A percentile compares a stretch with the other conserved stretches of the same genome.
phyloP scores from a whole-genome alignment of 2,329 filamentous ascomycete species.

The Chrysoporthe puriensis region DNA sequence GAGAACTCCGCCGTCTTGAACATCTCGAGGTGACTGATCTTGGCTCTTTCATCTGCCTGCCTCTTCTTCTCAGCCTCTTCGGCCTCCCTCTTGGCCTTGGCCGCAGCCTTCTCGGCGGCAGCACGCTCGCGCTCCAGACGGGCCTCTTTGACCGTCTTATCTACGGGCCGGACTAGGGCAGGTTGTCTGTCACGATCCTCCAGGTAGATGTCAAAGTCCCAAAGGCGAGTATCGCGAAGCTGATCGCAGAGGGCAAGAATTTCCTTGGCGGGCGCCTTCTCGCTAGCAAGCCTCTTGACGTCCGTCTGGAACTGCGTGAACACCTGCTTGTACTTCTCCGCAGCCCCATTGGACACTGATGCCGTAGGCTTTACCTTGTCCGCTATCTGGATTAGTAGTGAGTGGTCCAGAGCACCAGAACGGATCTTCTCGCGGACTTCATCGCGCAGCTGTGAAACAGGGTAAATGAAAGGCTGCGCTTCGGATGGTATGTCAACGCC shows the following conservation, averaged over 20 bases:
- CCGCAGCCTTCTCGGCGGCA: constrained; percentile 54
- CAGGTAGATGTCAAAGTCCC: constrained; percentile 69
- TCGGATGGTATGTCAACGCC: constrained; percentile 64
- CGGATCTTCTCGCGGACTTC: constrained; percentile 39
- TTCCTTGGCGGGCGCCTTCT: constrained; percentile 56
- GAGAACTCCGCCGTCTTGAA: constrained; percentile 50
- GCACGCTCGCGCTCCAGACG: constrained; percentile 57
- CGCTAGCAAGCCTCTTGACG: constrained; percentile 45
- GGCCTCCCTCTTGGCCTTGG: constrained; percentile 38
- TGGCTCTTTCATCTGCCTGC: constrained; percentile 45
- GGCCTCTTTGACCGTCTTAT: constrained; percentile 57
- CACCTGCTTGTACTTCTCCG: constrained; percentile 36
- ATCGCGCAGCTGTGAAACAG: constrained; percentile 47
- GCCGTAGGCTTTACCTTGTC: constrained; percentile 29
- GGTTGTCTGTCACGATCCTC: constrained; percentile 65
- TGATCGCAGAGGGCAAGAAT: constrained; percentile 68
- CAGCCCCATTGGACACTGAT: constrained; percentile 24
- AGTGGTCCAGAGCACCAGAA: constrained; percentile 44
- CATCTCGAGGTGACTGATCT: constrained; percentile 37
- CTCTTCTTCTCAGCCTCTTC: constrained; percentile 43
- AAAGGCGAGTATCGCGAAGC: constrained; percentile 67
- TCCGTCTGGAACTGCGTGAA: constrained; percentile 44
- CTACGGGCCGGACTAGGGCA: constrained; percentile 67
- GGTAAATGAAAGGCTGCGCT: constrained; percentile 64
- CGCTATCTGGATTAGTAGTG: constrained; percentile 29